phyloP scores from a whole-genome alignment of 108 stramenopile species.

The Hondaea fermentalgiana region DNA sequence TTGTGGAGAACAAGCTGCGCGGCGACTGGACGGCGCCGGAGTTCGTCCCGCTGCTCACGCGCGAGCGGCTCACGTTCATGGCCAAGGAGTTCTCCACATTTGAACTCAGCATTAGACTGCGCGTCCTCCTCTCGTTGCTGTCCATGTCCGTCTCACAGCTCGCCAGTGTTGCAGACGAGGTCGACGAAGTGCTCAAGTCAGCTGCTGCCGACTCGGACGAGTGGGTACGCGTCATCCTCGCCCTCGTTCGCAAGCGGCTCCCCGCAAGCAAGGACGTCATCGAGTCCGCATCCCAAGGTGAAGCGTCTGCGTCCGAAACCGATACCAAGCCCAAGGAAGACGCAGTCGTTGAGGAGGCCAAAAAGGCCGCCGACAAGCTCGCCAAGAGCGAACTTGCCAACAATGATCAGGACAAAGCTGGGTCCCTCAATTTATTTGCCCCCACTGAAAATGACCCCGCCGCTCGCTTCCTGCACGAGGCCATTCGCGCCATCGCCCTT shows the following conservation, averaged over 20 bases:
- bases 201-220: background rate
- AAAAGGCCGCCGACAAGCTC: background rate
- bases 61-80: background rate
- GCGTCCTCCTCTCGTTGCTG: background rate
- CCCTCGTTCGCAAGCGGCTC: background rate
- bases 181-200: background rate
- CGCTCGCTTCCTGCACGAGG: background rate
- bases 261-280: background rate
- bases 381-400: background rate
- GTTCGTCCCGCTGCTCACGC: background rate
- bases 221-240: background rate
- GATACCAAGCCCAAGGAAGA: no score
- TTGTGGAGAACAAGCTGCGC: background rate
- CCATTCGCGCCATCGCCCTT: background rate
- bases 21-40: background rate
- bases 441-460: background rate
- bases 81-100: background rate
- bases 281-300: background rate
- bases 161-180: no score
- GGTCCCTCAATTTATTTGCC: no score
- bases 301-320: no score
- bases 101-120: background rate
- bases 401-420: no score
- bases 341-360: background rate
- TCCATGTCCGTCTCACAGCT: background rate